Percentiles rank a stretch among this genome's conserved stretches.
Evolutionary conservation across 2,329 filamentous ascomycete species (phyloP).

Genomic region (Pyricularia sp.): DNA sequence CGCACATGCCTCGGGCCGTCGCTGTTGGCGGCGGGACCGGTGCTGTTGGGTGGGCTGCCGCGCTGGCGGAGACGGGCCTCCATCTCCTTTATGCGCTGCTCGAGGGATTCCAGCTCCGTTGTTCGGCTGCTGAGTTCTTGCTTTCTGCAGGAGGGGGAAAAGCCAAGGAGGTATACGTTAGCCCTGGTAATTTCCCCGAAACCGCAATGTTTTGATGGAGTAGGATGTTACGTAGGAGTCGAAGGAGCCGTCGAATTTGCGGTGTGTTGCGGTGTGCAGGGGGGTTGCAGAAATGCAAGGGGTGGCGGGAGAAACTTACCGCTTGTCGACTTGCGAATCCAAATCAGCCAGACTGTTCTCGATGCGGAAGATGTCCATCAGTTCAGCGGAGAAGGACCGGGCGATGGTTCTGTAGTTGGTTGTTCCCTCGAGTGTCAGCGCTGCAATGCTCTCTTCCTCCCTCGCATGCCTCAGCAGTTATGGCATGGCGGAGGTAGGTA

Average conservation of each 20-base stretch:
- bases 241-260: background rate
- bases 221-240: conserved; percentile 1
- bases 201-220: background rate
- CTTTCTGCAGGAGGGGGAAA: conserved; percentile 47
- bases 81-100: conserved; percentile 74
- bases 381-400: conserved; percentile 73
- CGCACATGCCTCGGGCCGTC: conserved; percentile 18
- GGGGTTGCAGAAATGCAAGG: background rate
- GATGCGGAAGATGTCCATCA: conserved; percentile 84
- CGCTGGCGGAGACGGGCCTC: conserved; percentile 56
- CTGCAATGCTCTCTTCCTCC: background rate
- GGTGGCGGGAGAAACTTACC: conserved; percentile 46
- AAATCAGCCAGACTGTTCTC: conserved; percentile 68
- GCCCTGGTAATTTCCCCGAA: background rate
- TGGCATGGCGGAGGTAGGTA: background rate
- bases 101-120: conserved; percentile 76
- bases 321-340: conserved; percentile 67
- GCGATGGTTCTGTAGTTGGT: conserved; percentile 62
- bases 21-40: conserved; percentile 8
- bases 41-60: conserved; percentile 4
- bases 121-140: conserved; percentile 65
- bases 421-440: conserved; percentile 9
- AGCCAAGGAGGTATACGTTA: background rate
- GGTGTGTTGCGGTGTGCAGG: background rate
- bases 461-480: background rate